These are phyloP conservation scores for Colletotrichum sidae DNA, from an alignment of 2,329 filamentous ascomycete genomes.

Conservation along the genomic window DNA sequence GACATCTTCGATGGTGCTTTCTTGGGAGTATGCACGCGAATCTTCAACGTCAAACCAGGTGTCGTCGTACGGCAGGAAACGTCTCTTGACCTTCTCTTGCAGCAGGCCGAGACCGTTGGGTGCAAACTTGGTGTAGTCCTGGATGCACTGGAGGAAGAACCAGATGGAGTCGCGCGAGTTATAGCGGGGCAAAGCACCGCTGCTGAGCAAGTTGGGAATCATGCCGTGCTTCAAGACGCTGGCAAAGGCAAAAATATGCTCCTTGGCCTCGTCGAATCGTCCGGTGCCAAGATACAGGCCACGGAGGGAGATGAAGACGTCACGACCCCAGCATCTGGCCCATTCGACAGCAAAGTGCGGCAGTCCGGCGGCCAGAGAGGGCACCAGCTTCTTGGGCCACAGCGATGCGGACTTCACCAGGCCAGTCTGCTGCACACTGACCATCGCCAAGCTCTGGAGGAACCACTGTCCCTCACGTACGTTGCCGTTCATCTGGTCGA, in stretches of 20 bases:
- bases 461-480: constrained; percentile 88
- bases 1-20: constrained; percentile 86
- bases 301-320: constrained; percentile 95
- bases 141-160: constrained; percentile 97
- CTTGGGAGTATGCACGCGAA: constrained; percentile 83
- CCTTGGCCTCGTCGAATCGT: constrained; percentile 86
- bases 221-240: constrained; percentile 98
- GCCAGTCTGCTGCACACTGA: constrained; percentile 91
- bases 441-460: constrained; percentile 87
- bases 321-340: constrained; percentile 96
- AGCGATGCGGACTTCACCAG: constrained; percentile 90
- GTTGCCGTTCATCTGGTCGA: constrained; percentile 83
- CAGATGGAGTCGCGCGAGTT: constrained; percentile 97
- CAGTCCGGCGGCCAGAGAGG: constrained; percentile 89
- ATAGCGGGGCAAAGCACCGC: constrained; percentile 87
- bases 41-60: constrained; percentile 91
- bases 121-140: constrained; percentile 87
- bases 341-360: constrained; percentile 95
- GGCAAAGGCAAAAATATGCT: constrained; percentile 94
- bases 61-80: constrained; percentile 95
- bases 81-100: constrained; percentile 80
- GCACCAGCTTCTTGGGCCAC: constrained; percentile 86
- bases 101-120: constrained; percentile 82
- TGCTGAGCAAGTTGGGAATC: constrained; percentile 93
- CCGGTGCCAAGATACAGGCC: constrained; percentile 93